Evolutionary conservation across 768 basidiomycete species (phyloP), one percentile per base, ranked within the genome.

Genomic region (Macrolepiota fuliginosa): DNA sequence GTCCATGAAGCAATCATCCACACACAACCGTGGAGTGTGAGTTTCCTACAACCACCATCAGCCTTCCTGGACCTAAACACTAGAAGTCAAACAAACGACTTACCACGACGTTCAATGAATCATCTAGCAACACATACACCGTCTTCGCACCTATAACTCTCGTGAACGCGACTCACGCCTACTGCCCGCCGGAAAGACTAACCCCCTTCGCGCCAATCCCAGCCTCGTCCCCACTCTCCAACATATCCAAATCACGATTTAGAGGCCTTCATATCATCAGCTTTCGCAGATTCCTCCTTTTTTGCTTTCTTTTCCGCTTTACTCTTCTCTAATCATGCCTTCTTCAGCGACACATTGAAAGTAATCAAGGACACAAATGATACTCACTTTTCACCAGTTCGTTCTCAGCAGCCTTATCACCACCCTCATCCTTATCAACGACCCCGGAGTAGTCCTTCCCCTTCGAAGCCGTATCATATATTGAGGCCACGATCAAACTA

Each of bases 401-500:
- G n/a, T 71, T 72, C 63, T 75, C 54, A 24, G 63, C n/a, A 69
- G 64, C 69, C 65, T 54, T 70, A 66, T 3, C 65, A 66, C 6
- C 66, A 13, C 71, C 71, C 65, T 76, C 73, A 17, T 77, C 76
- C 63, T 83, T 82, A 55, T 84, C 79, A 11, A 91, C 78, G 42
- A 92, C 77, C 1, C 93, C 94, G 0, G 91, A 70, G n/a, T n/a
- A n/a, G n/a, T 96, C 94, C 68, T 85, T 89, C 36, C 94, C 77
- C 71, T 89, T 90, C 36, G 96, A 74, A 0, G 93, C 84, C 71
- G 96, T 97, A 71, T 94, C 90, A 68, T 95, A 96, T 56, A 96
- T 91, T 1, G 87, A 75, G 0, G 91, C 87, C 87, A 93, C 94
- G 84, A 24, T 89, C 87, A 58, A 83, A 86, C 91, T 91, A 94